Evolutionary conservation across 129 eudicot genomes (phyloP), one percentile per base, ranked within the genome.

Genomic region (Flaveria ramosissima): DNA sequence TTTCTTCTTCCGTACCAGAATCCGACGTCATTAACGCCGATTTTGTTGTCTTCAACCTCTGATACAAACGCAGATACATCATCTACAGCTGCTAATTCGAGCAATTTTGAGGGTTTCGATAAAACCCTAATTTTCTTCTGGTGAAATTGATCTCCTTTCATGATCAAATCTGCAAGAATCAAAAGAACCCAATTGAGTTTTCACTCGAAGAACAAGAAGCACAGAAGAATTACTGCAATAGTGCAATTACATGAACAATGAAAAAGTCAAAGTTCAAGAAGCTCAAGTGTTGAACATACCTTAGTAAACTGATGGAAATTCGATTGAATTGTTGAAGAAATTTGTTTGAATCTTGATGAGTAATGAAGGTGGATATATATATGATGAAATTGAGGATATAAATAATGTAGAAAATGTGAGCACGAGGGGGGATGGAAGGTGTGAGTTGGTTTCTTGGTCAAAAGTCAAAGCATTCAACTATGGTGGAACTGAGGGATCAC

Each of bases 31-130:
- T 84, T 81, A 10, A 93, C 47, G 50, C 60, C 77, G 7, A 42
- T 48, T 3, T 83, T 82, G 11, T 68, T 71, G 12, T 77, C 75
- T 81, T 93, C 93, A 2, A 90, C 87, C 46, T 80, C 82, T 12
- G 36, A 36, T 11, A 74, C 72, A 73, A 93, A 93, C 80, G 73
- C 81, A 1, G 81, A 46, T 11, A 93, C 60, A 74, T 93, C 92
- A 75, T 87, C 94, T 0, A 75, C 62, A 12, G 98, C 96, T 47
- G 98, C 86, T 14, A 93, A 78, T 56, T 93, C 98, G 42, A 90
- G 97, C 79, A 90, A 61, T 52, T 77, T 87, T 1, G 96, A 84
- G 52, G 73, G 65, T 20, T 69, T 72, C 16, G 66, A 19, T 21
- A 14, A 20, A 56, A 23, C 57, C 46, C 16, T 70, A 59, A 68